Evolutionary conservation across 148 eudicot genomes (phyloP).

Genomic region (Tetragonia tetragonoides): DNA sequence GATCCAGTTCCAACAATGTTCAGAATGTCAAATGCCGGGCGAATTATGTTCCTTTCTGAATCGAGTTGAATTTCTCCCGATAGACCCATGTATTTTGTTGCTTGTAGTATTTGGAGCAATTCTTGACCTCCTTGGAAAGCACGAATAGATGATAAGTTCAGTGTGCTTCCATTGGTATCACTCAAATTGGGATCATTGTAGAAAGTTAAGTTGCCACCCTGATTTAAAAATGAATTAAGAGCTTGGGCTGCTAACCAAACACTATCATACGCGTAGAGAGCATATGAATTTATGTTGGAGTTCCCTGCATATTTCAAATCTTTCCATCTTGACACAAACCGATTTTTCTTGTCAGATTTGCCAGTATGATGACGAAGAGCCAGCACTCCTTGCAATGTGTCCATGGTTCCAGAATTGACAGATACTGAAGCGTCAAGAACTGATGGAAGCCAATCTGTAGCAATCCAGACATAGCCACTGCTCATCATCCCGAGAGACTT

Average conservation of each 20-base stretch:
- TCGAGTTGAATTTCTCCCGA: slow-evolving; percentile 61
- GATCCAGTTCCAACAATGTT: slow-evolving; percentile 73
- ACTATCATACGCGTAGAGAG: slow-evolving; percentile 86
- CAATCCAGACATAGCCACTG: slow-evolving; percentile 84
- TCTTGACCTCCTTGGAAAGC: slow-evolving; percentile 59
- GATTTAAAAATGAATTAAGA: slow-evolving; percentile 54
- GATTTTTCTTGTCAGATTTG: slow-evolving; percentile 48
- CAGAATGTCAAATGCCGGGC: slow-evolving; percentile 60
- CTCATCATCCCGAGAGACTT: slow-evolving; percentile 67
- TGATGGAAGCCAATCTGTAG: slow-evolving; percentile 89
- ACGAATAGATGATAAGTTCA: slow-evolving; percentile 52
- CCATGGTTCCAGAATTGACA: slow-evolving; percentile 33
- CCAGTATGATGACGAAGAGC: slow-evolving; percentile 72
- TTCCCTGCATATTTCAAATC: slow-evolving; percentile 40
- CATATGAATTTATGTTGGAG: slow-evolving; percentile 58
- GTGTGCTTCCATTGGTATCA: slow-evolving; percentile 35
- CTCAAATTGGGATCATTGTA: slow-evolving; percentile 52
- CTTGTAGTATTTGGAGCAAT: slow-evolving; percentile 44
- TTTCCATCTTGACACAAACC: slow-evolving; percentile 52
- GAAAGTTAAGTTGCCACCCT: slow-evolving; percentile 57
- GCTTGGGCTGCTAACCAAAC: slow-evolving; percentile 78
- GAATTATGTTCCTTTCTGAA: slow-evolving; percentile 53
- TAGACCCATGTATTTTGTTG: slow-evolving; percentile 53
- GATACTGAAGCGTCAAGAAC: slow-evolving; percentile 49
- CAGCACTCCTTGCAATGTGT: slow-evolving; percentile 70